Conservation (phyloP, 768 basidiomycete genomes). For the Kwoniella heveanensis region DNA sequence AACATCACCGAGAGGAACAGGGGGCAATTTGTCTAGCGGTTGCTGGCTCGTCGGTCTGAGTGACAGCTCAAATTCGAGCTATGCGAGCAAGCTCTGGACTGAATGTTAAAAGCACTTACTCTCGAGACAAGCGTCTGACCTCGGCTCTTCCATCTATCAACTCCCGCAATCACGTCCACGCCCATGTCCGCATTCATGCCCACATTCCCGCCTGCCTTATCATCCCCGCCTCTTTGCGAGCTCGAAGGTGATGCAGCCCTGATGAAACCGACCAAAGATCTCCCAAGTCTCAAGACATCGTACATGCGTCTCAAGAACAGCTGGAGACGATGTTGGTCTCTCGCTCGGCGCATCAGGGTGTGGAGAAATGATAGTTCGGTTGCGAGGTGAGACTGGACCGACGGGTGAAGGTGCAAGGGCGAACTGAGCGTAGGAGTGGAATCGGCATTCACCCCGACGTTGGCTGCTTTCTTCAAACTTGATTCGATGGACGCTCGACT, state of each 20-base stretch:
- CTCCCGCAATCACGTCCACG: not conserved
- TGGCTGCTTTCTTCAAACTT: too few relatives aligned
- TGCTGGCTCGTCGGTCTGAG: too few relatives aligned
- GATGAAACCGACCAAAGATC: slow-evolving; percentile 1
- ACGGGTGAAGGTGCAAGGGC: slow-evolving; percentile 24
- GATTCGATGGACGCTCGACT: too few relatives aligned
- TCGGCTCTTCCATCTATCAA: not conserved
- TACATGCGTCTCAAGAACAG: slow-evolving; percentile 34
- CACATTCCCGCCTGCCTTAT: too few relatives aligned
- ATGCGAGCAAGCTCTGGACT: too few relatives aligned
- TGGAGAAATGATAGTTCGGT: slow-evolving; percentile 33
- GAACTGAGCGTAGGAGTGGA: not conserved
- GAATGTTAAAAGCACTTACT: slow-evolving; percentile 6
- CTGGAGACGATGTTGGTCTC: slow-evolving; percentile 40
- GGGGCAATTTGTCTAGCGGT: too few relatives aligned
- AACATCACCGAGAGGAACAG: too few relatives aligned
- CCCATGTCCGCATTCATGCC: not conserved
- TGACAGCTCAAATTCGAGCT: too few relatives aligned
- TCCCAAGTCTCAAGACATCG: slow-evolving; percentile 29
- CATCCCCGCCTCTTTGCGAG: not conserved
- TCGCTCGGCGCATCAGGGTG: slow-evolving; percentile 26
- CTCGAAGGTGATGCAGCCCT: not conserved
- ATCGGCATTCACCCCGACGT: too few relatives aligned
- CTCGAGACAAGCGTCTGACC: not conserved
- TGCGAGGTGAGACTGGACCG: slow-evolving; percentile 28